Evolutionary conservation across 495 filamentous ascomycete genomes (phyloP), one percentile per base, ranked within the genome.

Genomic region (Chlorociboria aeruginascens): DNA sequence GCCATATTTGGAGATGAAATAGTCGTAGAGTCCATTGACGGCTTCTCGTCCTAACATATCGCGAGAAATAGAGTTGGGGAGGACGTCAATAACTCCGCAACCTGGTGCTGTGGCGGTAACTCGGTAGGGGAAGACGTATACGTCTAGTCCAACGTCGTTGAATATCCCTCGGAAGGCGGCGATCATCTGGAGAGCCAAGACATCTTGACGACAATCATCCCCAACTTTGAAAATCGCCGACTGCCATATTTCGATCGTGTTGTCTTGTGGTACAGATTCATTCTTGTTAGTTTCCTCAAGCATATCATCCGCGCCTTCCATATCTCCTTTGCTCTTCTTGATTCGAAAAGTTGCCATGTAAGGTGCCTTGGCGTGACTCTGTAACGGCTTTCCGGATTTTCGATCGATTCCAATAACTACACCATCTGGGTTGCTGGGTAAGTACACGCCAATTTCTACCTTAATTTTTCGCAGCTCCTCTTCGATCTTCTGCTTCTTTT

Each of bases 201-300:
- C 85, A 59, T 99, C 93, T 65, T 99, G 93, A 36, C 93, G 83
- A 61, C 93, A 97, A 61, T 99, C 93, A 60, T 99, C 93, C 14
- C 93, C 93, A 46, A 99, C 93, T 64, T 99, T 99, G 78, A 99
- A 99, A 61, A 99, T 99, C 12, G 93, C 93, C 2, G 89, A 94
- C 64, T 97, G 92, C 93, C 92, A 96, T 11, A 94, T 83, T 64
- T 97, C 93, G 46, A 88, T 80, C 0, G 84, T 84, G 55, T 59
- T 42, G 44, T 60, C 55, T 52, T 58, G 25, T 41, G 53, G 48
- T 14, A 51, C 46, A 13, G 28, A 0, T 0, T 14, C 40, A 31
- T 40, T 55, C 31, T 52, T 40, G 13, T 52, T 57, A 8, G 48
- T 55, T 50, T 58, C 53, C 36, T 66, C 53, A 1, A 64, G 56